Evolutionary conservation across 2,329 filamentous ascomycete species (phyloP), one percentile per base, ranked within the genome.

Genomic region (Diplocarpon mali): DNA sequence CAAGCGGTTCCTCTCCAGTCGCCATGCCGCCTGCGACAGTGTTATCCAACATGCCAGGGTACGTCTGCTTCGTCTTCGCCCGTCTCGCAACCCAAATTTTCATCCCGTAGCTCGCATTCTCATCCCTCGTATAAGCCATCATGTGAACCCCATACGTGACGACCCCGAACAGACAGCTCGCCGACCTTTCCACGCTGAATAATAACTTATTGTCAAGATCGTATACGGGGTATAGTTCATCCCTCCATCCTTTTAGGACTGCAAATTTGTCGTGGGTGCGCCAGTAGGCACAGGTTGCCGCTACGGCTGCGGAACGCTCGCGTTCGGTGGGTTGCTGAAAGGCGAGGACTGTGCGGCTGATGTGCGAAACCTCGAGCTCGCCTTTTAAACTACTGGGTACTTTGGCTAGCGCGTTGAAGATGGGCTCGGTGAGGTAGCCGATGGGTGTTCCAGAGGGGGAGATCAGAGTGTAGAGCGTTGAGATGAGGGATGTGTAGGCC

Each of bases 21-120:
- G 83, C 80, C 54, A 96, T 80, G 0, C 87, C 82, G 0, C 82
- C 82, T 0, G 89, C 92, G 6, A 94, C 92, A 1, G 88, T 88
- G 63, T 96, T 98, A 64, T 98, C 92, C 53, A 98, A 70, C 58
- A 95, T 89, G n/a, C 83, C 75, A 0, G 83, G 82, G 60, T 90
- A 98, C 0, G 88, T 95, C 53, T 85, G 78, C 69, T 96, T 98
- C 47, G 70, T 75, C 40, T 69, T 70, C 11, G 88, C 76, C 9
- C 92, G 74, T 37, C 80, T 75, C 3, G 92, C 85, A 1, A 94
- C 76, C 90, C 92, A 96, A 34, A 98, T 71, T 58, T 78, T 81
- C 36, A 94, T 65, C 14, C 80, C 81, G 42, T 72, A 64, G 32
- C 50, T 62, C 35, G 58, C 66, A 2, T 65, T 57, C 27, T 62